Base-by-base conservation (phyloP, 768 basidiomycete species). In the Rhodotorula sphaerocarpa region DNA sequence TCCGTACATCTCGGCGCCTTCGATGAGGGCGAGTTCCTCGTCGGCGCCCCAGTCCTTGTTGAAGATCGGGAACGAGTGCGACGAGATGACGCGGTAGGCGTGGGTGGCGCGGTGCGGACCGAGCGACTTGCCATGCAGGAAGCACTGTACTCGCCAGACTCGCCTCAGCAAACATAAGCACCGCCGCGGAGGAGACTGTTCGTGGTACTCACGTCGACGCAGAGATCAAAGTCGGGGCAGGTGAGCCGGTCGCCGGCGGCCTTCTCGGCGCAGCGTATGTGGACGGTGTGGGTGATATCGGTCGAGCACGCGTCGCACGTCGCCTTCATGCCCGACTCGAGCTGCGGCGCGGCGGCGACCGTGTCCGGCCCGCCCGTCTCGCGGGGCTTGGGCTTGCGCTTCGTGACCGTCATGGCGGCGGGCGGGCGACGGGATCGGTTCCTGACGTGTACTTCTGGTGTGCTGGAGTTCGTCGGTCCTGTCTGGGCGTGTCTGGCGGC, bases 1-100 rank as follows among this genome's bases (percentile, higher is more conserved):
- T 1, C 93, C 93, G 72, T 89, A 87, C 30, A 82, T 80, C 11
- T 87, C 82, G 36, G 91, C 84, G 34, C 91, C 95, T 57, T 92
- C 90, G 48, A 96, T 78, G 23, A 99, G 78, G 11, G 93, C 78
- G 3, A 97, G 79, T 74, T 99, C 93, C 89, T 99, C 93, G 75
- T 97, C 93, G 14, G 92, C 93, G 43, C 91, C 93, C 95, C 93
- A 97, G 74, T 93, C 90, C 59, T 86, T 84, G 12, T 85, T 81
- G 71, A 95, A 93, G 72, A 99, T 95, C 5, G 93, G 95, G 75
- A 92, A 89, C 12, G 93, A 90, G 74, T 95, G 90, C 74, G 78
- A 71, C 75, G 93, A 91, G 67, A 97, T 87, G 60, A 97, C 85
- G 58, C 90, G 86, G 75, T 99, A 99, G 47, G 86, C 77, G 76